phyloP scores from a whole-genome alignment of 2,329 filamentous ascomycete genomes.

The Aspergillus phoenicis region DNA sequence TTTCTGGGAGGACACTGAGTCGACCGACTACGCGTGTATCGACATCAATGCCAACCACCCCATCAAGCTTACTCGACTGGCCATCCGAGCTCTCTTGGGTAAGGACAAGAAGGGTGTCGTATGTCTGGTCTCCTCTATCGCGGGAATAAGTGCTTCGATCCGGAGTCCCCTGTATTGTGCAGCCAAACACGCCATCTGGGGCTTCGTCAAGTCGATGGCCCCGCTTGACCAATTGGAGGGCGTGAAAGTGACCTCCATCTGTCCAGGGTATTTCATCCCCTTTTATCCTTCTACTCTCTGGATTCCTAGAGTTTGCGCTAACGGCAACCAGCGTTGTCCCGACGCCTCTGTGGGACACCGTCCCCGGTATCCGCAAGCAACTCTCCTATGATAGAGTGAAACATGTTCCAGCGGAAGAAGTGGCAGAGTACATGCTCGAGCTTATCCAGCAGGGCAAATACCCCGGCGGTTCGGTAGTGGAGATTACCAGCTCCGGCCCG shows the following conservation, averaged over 20 bases:
- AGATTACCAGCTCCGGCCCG: background rate
- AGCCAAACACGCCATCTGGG: constrained; percentile 14
- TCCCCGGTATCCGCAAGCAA: background rate
- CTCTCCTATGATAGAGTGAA: background rate
- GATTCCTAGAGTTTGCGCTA: background rate
- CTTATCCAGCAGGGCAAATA: constrained; percentile 2
- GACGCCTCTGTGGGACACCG: background rate
- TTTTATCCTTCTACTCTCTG: background rate
- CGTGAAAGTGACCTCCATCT: constrained; percentile 11
- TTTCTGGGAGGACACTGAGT: constrained; percentile 10
- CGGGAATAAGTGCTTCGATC: background rate
- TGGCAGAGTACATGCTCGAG: constrained; percentile 1
- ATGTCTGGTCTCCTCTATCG: background rate
- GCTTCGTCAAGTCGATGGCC: constrained; percentile 6
- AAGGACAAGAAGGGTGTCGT: constrained; percentile 13
- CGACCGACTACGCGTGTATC: constrained; percentile 6
- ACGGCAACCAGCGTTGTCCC: background rate
- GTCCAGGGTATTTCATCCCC: constrained; percentile 6
- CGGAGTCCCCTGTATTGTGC: constrained; percentile 6
- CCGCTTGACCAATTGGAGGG: constrained; percentile 4
- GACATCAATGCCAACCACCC: constrained; percentile 11
- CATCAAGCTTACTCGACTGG: constrained; percentile 11
- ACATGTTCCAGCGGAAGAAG: background rate
- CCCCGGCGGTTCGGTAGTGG: constrained; percentile 2
- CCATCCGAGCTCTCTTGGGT: constrained; percentile 4